These are phyloP conservation scores for Nemophila menziesii DNA, from an alignment of 257 asterid species.

Conservation along the genomic window DNA sequence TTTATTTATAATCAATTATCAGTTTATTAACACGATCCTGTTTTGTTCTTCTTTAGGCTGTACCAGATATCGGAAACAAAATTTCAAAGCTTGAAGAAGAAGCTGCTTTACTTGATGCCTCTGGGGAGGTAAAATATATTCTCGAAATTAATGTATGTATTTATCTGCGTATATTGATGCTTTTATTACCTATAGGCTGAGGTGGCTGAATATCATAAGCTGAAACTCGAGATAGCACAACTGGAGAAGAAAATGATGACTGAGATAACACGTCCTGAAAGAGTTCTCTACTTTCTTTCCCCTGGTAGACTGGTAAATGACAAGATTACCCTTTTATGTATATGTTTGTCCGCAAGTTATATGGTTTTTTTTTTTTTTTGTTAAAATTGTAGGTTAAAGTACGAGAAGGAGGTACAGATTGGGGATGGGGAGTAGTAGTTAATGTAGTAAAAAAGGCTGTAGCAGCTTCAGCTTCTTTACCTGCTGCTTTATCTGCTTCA, in stretches of 20 bases:
- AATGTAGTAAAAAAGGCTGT: slow-evolving; percentile 75
- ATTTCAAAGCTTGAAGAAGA: slow-evolving; percentile 77
- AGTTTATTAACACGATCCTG: slow-evolving; percentile 16
- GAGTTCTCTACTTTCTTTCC: slow-evolving; percentile 71
- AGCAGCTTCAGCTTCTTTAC: slow-evolving; percentile 63
- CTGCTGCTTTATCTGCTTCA: slow-evolving; percentile 78
- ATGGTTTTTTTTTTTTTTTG: not conserved
- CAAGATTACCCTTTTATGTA: slow-evolving; percentile 1
- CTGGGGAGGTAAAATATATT: slow-evolving; percentile 60
- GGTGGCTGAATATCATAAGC: slow-evolving; percentile 78
- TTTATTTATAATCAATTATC: slow-evolving; percentile 15
- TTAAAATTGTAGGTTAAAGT: slow-evolving; percentile 57
- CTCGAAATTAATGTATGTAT: slow-evolving; percentile 6
- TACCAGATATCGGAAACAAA: slow-evolving; percentile 82
- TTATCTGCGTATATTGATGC: slow-evolving; percentile 6
- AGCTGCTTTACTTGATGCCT: slow-evolving; percentile 83
- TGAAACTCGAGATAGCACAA: slow-evolving; percentile 66
- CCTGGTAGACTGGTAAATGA: slow-evolving; percentile 92
- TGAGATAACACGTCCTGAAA: slow-evolving; percentile 77
- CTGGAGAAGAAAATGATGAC: slow-evolving; percentile 87
- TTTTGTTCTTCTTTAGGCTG: slow-evolving; percentile 42
- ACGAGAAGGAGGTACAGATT: slow-evolving; percentile 89
- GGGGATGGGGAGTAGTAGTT: slow-evolving; percentile 99
- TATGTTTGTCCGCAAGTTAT: not conserved
- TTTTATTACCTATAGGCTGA: slow-evolving; percentile 44